Percentiles rank a stretch among this genome's conserved stretches.
Evolutionary conservation across 345 rosid genomes (phyloP).

Genomic region (Rhodamnia rubescens): DNA sequence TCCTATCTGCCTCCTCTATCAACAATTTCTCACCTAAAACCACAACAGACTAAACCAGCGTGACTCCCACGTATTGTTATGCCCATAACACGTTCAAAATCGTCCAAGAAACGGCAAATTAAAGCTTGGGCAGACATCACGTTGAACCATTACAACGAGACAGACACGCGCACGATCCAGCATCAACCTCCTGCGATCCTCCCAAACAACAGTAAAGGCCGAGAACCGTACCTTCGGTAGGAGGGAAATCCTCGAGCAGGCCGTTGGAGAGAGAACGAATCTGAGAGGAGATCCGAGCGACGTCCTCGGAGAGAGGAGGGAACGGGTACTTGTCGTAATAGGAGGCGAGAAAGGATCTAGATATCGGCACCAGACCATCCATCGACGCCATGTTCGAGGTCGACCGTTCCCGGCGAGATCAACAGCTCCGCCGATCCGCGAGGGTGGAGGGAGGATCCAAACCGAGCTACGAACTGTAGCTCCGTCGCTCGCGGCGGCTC

Average conservation of each 20-base stretch:
- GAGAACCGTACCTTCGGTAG: conserved; percentile 42
- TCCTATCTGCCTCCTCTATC: conserved; percentile 44
- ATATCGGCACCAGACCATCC: conserved; percentile 81
- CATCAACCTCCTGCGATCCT: neutral
- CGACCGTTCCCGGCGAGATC: neutral
- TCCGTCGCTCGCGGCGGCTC: neutral
- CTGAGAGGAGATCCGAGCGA: conserved; percentile 51
- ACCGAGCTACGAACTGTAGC: neutral
- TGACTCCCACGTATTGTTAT: neutral
- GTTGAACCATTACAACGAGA: neutral
- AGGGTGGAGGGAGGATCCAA: neutral
- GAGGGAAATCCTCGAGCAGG: conserved; percentile 36
- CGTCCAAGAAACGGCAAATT: neutral
- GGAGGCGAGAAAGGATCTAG: conserved; percentile 62
- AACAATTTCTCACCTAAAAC: conserved; percentile 41
- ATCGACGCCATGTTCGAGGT: conserved; percentile 53
- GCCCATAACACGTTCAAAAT: neutral
- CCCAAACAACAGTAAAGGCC: neutral
- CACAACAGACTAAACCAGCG: neutral
- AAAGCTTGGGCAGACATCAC: neutral
- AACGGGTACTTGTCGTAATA: conserved; percentile 74
- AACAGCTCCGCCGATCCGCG: neutral
- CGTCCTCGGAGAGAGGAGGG: conserved; percentile 59
- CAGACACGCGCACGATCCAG: neutral
- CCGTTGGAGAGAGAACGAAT: conserved; percentile 47